Conservation (phyloP, 345 rosid species). For the Gossypium mustelinum region DNA sequence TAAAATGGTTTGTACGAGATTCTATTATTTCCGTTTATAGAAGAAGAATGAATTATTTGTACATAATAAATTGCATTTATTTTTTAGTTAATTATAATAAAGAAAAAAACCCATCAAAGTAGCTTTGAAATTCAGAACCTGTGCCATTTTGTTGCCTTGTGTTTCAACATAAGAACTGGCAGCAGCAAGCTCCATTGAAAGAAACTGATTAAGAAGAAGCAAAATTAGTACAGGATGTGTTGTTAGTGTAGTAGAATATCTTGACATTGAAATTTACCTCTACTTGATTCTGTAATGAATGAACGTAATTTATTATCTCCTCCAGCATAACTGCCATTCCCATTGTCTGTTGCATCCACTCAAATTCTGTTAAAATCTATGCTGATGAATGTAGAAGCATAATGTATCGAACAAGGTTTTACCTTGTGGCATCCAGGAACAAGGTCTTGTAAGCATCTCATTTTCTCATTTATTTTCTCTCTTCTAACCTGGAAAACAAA, state of each 20-base stretch:
- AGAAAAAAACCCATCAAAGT: too few species aligned
- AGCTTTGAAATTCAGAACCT: background rate
- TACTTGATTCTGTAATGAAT: conserved; percentile 2
- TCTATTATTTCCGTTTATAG: too few species aligned
- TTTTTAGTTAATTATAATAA: too few species aligned
- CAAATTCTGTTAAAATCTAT: background rate
- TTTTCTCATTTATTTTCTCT: conserved; percentile 52
- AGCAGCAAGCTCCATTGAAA: conserved; percentile 55
- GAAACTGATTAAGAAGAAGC: conserved; percentile 32
- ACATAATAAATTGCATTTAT: too few species aligned
- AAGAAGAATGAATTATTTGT: too few species aligned
- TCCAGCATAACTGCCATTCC: conserved; percentile 72
- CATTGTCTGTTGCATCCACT: conserved; percentile 42
- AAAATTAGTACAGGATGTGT: background rate
- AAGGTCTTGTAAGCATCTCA: conserved; percentile 44
- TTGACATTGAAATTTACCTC: background rate
- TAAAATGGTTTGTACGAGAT: too few species aligned
- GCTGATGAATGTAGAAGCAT: too few species aligned
- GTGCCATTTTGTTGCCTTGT: background rate
- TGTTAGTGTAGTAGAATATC: background rate
- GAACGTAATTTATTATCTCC: conserved; percentile 44
- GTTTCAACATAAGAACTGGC: conserved; percentile 24
- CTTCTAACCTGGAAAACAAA: conserved; percentile 38
- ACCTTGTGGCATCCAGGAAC: conserved; percentile 64
- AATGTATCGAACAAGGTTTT: background rate